Percentiles rank a stretch among this genome's conserved stretches.
Evolutionary conservation across 371 early-diverging fungal genomes (phyloP).

Genomic region (Lichtheimia ramosa): DNA sequence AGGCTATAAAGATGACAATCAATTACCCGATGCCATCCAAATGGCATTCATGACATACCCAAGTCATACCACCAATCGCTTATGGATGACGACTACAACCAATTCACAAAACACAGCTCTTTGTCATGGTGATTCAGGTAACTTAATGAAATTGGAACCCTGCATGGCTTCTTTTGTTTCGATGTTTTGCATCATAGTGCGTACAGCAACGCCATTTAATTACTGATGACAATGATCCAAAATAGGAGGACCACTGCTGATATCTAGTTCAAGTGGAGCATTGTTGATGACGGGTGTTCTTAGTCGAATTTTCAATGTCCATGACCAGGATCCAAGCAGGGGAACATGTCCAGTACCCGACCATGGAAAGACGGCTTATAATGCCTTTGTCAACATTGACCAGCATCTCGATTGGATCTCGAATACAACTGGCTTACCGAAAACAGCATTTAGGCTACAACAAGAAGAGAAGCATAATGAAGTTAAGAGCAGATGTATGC

Average conservation of each 20-base stretch:
- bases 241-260: constrained; percentile 27
- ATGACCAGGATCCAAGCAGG: constrained; percentile 29
- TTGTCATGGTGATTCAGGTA: constrained; percentile 44
- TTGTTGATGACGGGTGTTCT: constrained; percentile 21
- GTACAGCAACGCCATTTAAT: not conserved
- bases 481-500: too few relatives aligned
- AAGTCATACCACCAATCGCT: too few relatives aligned
- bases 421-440: constrained; percentile 20
- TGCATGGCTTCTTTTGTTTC: not conserved
- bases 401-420: constrained; percentile 31
- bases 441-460: not conserved
- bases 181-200: not conserved
- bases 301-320: constrained; percentile 32
- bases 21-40: too few relatives aligned
- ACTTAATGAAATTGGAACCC: not conserved
- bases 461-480: too few relatives aligned
- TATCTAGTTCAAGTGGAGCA: not conserved
- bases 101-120: not conserved
- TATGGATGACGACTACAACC: not conserved
- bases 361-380: constrained; percentile 12
- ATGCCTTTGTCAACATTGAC: constrained; percentile 24
- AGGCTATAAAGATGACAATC: too few relatives aligned
- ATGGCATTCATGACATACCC: too few relatives aligned
- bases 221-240: not conserved
- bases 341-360: constrained; percentile 31